Conservation (phyloP, 176 grass and related monocot genomes). For the Cymbopogon citratus region DNA sequence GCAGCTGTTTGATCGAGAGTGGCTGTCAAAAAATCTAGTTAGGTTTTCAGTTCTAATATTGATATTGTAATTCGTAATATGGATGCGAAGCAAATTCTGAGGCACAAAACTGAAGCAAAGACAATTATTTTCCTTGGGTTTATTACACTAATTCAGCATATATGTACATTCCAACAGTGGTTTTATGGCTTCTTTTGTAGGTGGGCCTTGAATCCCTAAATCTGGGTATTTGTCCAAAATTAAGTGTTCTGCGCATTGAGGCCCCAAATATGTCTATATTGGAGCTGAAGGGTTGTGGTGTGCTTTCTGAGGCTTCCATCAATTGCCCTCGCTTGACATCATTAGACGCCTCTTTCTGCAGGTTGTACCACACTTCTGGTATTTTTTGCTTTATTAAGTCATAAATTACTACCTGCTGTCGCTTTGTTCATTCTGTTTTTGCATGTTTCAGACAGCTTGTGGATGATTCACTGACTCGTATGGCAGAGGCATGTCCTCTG, state of each 20-base stretch:
- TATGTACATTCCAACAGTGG: background rate
- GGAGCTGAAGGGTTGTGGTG: slow-evolving; percentile 89
- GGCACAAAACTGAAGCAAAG: background rate
- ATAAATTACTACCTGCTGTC: slow-evolving; percentile 15
- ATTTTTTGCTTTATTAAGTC: background rate
- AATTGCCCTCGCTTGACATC: slow-evolving; percentile 75
- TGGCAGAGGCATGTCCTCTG: slow-evolving; percentile 50
- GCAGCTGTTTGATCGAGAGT: background rate
- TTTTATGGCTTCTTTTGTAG: slow-evolving; percentile 40
- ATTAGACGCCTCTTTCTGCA: slow-evolving; percentile 97
- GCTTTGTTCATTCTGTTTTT: slow-evolving; percentile 33
- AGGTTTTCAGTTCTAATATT: background rate
- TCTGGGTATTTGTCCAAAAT: slow-evolving; percentile 90
- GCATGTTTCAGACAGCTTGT: slow-evolving; percentile 59
- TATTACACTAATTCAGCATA: background rate
- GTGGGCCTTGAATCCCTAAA: slow-evolving; percentile 91
- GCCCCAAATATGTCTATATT: slow-evolving; percentile 84
- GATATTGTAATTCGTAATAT: slow-evolving; percentile 6
- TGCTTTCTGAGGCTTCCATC: slow-evolving; percentile 73
- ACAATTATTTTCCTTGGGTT: background rate
- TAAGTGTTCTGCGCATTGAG: slow-evolving; percentile 61
- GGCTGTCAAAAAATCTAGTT: background rate
- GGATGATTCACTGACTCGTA: slow-evolving; percentile 76
- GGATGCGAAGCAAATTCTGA: background rate
- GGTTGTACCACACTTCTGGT: slow-evolving; percentile 38